phyloP scores from a whole-genome alignment of 345 rosid genomes.

The Ceriops decandra region DNA sequence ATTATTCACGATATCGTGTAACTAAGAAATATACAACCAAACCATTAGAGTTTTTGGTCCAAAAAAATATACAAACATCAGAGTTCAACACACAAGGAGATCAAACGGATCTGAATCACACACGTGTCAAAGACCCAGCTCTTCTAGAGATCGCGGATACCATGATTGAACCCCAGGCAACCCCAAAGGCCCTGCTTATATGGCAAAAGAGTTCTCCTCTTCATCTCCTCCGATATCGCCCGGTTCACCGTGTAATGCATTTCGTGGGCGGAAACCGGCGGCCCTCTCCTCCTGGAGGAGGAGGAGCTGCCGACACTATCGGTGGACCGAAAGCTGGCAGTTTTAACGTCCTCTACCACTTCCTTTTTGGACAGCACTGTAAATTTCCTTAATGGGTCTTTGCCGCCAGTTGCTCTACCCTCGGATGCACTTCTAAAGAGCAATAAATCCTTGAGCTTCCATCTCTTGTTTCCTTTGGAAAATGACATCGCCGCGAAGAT shows the following conservation, averaged over 20 bases:
- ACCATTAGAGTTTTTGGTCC: background rate
- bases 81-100: background rate
- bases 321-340: conserved; percentile 59
- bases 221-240: conserved; percentile 86
- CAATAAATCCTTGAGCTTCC: conserved; percentile 79
- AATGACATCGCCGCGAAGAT: conserved; percentile 63
- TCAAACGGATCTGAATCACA: conserved; percentile 29
- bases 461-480: conserved; percentile 52
- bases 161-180: conserved; percentile 80
- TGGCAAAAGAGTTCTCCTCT: conserved; percentile 78
- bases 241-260: conserved; percentile 81
- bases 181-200: conserved; percentile 88
- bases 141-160: conserved; percentile 60
- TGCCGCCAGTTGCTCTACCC: conserved; percentile 55
- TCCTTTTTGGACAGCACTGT: conserved; percentile 46
- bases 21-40: conserved; percentile 13
- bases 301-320: conserved; percentile 48
- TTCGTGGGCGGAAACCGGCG: conserved; percentile 68
- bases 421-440: conserved; percentile 90
- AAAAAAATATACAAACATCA: background rate
- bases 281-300: conserved; percentile 36
- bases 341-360: conserved; percentile 42
- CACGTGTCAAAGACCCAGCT: conserved; percentile 69
- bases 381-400: conserved; percentile 47
- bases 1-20: background rate